phyloP scores from a whole-genome alignment of 2,329 filamentous ascomycete species.

The Coccinonectria pachysandricola region DNA sequence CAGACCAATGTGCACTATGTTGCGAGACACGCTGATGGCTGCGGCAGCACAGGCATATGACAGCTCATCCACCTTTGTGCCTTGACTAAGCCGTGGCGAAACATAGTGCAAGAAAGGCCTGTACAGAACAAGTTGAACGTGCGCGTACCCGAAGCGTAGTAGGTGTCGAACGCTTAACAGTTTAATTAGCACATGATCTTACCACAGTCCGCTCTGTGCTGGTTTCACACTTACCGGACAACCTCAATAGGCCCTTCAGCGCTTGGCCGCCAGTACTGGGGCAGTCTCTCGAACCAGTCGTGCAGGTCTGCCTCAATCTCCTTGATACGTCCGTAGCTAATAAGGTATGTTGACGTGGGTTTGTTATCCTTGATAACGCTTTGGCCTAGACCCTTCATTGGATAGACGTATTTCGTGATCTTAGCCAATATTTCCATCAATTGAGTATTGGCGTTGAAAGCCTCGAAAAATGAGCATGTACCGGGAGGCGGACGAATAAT shows the following conservation, averaged over 20 bases:
- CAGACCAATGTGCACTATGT: constrained; percentile 70
- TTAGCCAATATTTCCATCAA: constrained; percentile 55
- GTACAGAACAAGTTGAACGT: constrained; percentile 75
- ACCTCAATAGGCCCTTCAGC: constrained; percentile 65
- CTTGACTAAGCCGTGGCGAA: constrained; percentile 49
- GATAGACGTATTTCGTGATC: constrained; percentile 56
- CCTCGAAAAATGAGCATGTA: constrained; percentile 49
- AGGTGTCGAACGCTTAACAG: constrained; percentile 54
- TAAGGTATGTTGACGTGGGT: constrained; percentile 44
- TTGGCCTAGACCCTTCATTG: constrained; percentile 45
- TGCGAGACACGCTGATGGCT: constrained; percentile 51
- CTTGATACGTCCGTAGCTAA: constrained; percentile 53
- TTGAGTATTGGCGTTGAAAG: constrained; percentile 55
- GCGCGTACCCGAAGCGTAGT: constrained; percentile 68
- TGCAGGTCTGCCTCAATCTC: constrained; percentile 55
- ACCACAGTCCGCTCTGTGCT: no score
- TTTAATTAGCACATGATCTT: constrained; percentile 4
- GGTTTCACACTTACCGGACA: constrained; percentile 49
- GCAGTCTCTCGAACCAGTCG: constrained; percentile 56
- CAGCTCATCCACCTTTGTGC: constrained; percentile 57
- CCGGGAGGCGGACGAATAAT: constrained; percentile 46
- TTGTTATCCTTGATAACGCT: constrained; percentile 31
- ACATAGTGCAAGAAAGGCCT: constrained; percentile 77
- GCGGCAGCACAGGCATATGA: constrained; percentile 64
- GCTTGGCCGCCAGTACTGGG: constrained; percentile 67